A percentile compares a stretch with the other conserved stretches of the same genome.
These are phyloP conservation scores for Cryphonectria carpinicola DNA, from an alignment of 2,329 filamentous ascomycete genomes.

Conservation along the genomic window DNA sequence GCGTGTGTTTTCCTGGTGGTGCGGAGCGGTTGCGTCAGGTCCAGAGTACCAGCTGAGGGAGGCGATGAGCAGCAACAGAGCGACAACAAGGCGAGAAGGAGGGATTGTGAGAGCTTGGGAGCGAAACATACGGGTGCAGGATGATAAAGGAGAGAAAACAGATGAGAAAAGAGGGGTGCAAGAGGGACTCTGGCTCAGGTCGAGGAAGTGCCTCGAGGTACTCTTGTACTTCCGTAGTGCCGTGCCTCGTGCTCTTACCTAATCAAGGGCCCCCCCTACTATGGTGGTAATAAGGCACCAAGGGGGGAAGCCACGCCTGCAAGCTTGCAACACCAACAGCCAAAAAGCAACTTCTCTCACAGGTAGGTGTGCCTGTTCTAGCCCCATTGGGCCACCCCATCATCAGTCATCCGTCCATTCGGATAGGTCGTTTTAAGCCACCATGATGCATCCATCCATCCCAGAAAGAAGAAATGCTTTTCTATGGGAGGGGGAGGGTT, in stretches of 20 bases:
- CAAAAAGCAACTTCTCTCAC: not conserved
- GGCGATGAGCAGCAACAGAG: not conserved
- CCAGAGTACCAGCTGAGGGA: conserved; percentile 2
- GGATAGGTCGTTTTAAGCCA: not conserved
- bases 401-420: not conserved
- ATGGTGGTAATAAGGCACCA: not conserved
- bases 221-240: conserved; percentile 4
- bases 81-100: not conserved
- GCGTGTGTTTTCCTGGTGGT: not conserved
- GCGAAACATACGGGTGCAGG: not conserved
- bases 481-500: too few species aligned
- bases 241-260: conserved; percentile 13
- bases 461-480: not conserved
- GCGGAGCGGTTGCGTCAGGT: conserved; percentile 5
- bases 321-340: not conserved
- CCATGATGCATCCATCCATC: not conserved
- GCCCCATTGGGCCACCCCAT: not conserved
- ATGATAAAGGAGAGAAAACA: conserved; percentile 1
- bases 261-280: not conserved
- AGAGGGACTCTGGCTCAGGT: conserved; percentile 8
- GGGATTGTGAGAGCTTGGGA: not conserved
- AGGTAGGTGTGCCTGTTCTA: not conserved
- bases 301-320: conserved; percentile 1
- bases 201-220: conserved; percentile 11
- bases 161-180: conserved; percentile 3